phyloP scores from a whole-genome alignment of 164 flowering plant genomes.

The Amborella trichopoda region DNA sequence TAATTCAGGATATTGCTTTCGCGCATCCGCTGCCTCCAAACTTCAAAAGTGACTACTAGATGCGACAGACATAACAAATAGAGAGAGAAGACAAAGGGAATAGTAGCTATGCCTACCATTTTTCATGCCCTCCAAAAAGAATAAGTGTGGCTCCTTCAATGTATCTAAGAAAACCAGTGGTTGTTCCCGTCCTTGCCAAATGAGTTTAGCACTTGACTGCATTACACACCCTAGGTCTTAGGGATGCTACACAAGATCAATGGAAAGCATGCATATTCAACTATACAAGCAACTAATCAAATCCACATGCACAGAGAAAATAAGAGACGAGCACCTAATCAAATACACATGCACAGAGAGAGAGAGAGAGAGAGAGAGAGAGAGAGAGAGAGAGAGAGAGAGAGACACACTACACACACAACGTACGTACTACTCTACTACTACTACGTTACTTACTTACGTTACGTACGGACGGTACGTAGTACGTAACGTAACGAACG shows the following conservation, averaged over 20 bases:
- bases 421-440: no score
- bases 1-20: conserved; percentile 42
- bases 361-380: not conserved
- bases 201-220: conserved; percentile 61
- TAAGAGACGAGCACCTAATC: not conserved
- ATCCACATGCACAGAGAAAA: not conserved
- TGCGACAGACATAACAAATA: not conserved
- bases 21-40: conserved; percentile 84
- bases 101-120: conserved; percentile 37
- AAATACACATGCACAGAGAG: not conserved
- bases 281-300: conserved; percentile 1
- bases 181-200: conserved; percentile 55
- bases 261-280: not conserved
- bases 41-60: conserved; percentile 12
- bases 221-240: conserved; percentile 9
- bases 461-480: no score
- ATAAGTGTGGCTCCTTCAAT: conserved; percentile 60
- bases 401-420: not conserved
- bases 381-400: not conserved
- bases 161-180: conserved; percentile 70
- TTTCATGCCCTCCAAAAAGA: conserved; percentile 66
- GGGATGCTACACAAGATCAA: no score
- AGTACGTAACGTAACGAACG: no score
- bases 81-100: not conserved
- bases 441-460: no score